A percentile compares a stretch with the other conserved stretches of the same genome.
These are phyloP conservation scores for Eucalyptus sp. DNA, from an alignment of 345 rosid species.

Conservation along the genomic window DNA sequence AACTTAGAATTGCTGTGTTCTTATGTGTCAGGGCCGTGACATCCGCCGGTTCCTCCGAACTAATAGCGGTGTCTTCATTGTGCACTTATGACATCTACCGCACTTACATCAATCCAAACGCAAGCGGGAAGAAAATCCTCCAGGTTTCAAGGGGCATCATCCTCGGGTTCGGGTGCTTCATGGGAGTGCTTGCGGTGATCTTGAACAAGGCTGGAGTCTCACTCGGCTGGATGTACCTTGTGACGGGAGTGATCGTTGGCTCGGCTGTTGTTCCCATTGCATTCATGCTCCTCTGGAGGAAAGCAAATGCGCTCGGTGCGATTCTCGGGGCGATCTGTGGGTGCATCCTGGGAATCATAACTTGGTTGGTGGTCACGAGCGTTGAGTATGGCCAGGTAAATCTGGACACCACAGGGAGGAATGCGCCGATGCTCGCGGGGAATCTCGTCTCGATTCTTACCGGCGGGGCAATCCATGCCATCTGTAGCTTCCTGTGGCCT, in stretches of 20 bases:
- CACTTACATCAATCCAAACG: slow-evolving; percentile 73
- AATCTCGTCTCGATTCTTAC: slow-evolving; percentile 66
- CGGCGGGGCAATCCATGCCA: slow-evolving; percentile 68
- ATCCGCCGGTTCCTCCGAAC: slow-evolving; percentile 84
- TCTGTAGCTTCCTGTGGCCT: slow-evolving; percentile 50
- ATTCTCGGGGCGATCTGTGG: slow-evolving; percentile 58
- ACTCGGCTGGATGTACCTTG: slow-evolving; percentile 93
- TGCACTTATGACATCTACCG: slow-evolving; percentile 90
- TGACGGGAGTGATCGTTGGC: slow-evolving; percentile 86
- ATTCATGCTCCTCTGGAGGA: slow-evolving; percentile 85
- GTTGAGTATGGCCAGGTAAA: slow-evolving; percentile 55
- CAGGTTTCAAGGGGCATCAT: slow-evolving; percentile 59
- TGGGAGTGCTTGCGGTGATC: slow-evolving; percentile 82
- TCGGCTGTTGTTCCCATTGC: slow-evolving; percentile 90
- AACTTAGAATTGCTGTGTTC: not conserved
- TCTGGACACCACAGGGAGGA: slow-evolving; percentile 68
- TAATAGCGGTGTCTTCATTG: slow-evolving; percentile 83
- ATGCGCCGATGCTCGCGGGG: slow-evolving; percentile 87
- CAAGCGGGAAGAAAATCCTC: slow-evolving; percentile 61
- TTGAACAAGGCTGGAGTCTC: slow-evolving; percentile 85
- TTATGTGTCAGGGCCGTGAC: slow-evolving; percentile 71
- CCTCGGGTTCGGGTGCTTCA: slow-evolving; percentile 82
- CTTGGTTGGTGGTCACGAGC: slow-evolving; percentile 59
- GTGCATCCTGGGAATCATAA: slow-evolving; percentile 57
- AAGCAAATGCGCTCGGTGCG: slow-evolving; percentile 81